A percentile compares a stretch with the other conserved stretches of the same genome.
Conservation (phyloP, 2,329 filamentous ascomycete species). For the Colletotrichum sansevieriae region DNA sequence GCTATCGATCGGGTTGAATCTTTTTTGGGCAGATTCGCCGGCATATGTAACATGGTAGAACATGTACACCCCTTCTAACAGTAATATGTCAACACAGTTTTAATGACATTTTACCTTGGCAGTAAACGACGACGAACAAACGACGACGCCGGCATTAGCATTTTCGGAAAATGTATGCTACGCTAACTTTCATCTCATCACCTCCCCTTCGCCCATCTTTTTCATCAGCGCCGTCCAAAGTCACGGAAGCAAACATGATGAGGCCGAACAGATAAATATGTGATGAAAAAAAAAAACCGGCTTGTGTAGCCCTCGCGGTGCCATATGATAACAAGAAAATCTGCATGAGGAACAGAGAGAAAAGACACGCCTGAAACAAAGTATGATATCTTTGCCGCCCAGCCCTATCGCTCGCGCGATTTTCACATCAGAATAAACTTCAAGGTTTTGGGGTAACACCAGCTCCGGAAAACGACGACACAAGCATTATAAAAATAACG, state of each 20-base stretch:
- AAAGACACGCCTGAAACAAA: neutral
- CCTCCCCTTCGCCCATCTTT: neutral
- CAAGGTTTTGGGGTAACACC: slow-evolving; percentile 30
- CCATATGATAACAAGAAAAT: neutral
- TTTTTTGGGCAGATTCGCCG: neutral
- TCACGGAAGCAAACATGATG: neutral
- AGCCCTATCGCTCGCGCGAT: slow-evolving; percentile 37
- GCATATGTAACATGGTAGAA: neutral
- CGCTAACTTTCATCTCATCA: slow-evolving; percentile 4
- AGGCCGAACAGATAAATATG: neutral
- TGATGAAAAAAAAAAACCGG: neutral
- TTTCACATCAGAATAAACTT: slow-evolving; percentile 27
- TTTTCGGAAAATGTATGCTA: slow-evolving; percentile 2
- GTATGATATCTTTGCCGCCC: slow-evolving; percentile 33
- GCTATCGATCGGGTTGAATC: neutral
- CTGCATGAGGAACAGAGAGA: neutral
- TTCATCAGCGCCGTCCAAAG: no score
- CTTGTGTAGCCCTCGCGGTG: slow-evolving; percentile 25
- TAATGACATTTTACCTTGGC: no score
- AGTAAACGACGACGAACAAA: no score
- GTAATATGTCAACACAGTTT: no score
- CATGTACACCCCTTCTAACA: no score
- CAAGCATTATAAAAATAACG: neutral
- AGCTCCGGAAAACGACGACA: neutral
- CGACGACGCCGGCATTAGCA: neutral